Conservation (phyloP, 768 basidiomycete genomes). For the Rhodosporidiobolus odoratus region DNA sequence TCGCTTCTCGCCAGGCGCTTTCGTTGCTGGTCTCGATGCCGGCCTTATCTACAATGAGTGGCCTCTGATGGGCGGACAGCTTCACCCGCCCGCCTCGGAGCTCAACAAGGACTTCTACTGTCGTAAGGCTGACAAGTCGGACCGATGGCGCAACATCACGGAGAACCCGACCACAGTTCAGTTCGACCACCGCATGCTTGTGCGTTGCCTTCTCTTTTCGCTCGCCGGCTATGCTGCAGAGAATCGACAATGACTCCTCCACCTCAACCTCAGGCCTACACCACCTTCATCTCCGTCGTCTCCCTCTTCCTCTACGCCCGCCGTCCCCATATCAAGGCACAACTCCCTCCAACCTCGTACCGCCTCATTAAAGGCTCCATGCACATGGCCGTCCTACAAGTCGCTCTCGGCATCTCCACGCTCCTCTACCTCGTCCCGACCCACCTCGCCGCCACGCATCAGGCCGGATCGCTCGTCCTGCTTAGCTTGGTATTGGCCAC, state of each 20-base stretch:
- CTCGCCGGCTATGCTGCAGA: too few species aligned
- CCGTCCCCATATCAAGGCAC: slow-evolving; percentile 34
- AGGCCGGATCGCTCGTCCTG: slow-evolving; percentile 86
- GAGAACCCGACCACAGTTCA: slow-evolving; percentile 98
- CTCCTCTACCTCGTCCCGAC: slow-evolving; percentile 87
- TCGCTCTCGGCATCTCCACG: slow-evolving; percentile 68
- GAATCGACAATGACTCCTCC: not conserved
- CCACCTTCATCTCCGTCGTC: slow-evolving; percentile 69
- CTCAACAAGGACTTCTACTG: slow-evolving; percentile 73
- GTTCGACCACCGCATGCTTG: slow-evolving; percentile 89
- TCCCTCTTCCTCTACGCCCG: slow-evolving; percentile 59
- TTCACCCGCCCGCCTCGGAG: slow-evolving; percentile 75
- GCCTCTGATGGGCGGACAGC: slow-evolving; percentile 67
- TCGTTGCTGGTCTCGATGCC: slow-evolving; percentile 95
- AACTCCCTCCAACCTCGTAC: slow-evolving; percentile 32
- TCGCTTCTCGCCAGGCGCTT: slow-evolving; percentile 63
- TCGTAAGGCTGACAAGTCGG: slow-evolving; percentile 61
- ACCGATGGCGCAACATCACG: slow-evolving; percentile 86
- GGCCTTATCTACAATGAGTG: slow-evolving; percentile 98
- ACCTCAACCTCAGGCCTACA: slow-evolving; percentile 59
- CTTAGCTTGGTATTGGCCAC: slow-evolving; percentile 71
- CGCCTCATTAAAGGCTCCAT: slow-evolving; percentile 59
- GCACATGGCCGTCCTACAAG: slow-evolving; percentile 58
- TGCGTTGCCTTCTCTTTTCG: slow-evolving; percentile 41
- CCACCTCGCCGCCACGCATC: slow-evolving; percentile 85